Evolutionary conservation across 257 asterid species (phyloP).

Genomic region (Nyctanthes arbortristis): DNA sequence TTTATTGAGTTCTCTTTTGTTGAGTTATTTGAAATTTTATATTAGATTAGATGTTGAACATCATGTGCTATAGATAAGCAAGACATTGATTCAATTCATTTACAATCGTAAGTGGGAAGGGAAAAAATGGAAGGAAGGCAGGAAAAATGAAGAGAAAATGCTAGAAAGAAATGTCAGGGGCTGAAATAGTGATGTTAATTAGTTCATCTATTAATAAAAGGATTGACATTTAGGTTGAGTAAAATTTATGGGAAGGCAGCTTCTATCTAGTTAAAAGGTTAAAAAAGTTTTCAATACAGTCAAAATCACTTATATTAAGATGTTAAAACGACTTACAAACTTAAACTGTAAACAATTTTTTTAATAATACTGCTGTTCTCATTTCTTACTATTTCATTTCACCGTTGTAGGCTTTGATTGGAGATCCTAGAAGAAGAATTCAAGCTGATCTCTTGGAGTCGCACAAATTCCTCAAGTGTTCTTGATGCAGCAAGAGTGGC

Average conservation of each 20-base stretch:
- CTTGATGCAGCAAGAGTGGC: constrained; percentile 68
- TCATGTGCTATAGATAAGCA: not conserved
- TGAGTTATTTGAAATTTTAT: not conserved
- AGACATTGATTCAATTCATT: too few relatives aligned
- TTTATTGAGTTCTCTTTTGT: not conserved
- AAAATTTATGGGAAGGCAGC: not conserved
- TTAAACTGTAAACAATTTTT: not conserved
- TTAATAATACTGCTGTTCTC: constrained; percentile 1
- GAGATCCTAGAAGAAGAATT: constrained; percentile 94
- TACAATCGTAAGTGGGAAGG: not conserved
- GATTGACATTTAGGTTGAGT: not conserved
- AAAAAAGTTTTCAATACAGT: not conserved
- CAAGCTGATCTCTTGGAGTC: constrained; percentile 86
- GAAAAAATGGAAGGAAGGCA: not conserved
- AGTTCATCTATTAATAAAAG: not conserved
- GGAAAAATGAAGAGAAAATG: not conserved
- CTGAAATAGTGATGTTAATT: not conserved
- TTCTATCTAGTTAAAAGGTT: not conserved
- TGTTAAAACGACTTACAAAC: constrained; percentile 16
- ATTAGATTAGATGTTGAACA: not conserved
- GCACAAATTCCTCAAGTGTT: constrained; percentile 61
- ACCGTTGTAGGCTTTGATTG: constrained; percentile 70
- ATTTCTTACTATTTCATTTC: constrained; percentile 21
- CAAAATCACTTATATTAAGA: constrained; percentile 6
- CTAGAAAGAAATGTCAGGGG: not conserved